Evolutionary conservation across 2,329 filamentous ascomycete species (phyloP).

Genomic region (Aspergillus hiratsukae): DNA sequence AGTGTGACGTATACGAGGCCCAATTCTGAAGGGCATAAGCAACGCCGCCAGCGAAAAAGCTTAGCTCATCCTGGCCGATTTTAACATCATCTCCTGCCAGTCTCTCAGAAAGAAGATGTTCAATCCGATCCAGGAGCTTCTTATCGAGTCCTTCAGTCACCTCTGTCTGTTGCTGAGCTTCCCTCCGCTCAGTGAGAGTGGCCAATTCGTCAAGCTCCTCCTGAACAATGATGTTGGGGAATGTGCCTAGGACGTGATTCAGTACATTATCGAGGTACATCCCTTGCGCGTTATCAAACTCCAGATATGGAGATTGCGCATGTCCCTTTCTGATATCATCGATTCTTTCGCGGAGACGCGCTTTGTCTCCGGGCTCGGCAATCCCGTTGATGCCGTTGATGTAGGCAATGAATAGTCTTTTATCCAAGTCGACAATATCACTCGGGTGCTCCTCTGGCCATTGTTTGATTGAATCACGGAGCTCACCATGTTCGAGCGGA

Average conservation of each 20-base stretch:
- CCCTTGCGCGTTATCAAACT: slow-evolving; percentile 25
- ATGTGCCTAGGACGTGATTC: slow-evolving; percentile 37
- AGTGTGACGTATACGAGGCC: not conserved
- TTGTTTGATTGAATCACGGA: slow-evolving; percentile 17
- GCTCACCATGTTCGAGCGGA: slow-evolving; percentile 12
- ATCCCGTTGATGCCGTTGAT: slow-evolving; percentile 41
- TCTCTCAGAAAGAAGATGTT: slow-evolving; percentile 32
- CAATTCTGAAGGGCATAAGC: slow-evolving; percentile 28
- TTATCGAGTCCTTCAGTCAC: slow-evolving; percentile 11
- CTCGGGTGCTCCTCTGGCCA: slow-evolving; percentile 32
- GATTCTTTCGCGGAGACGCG: slow-evolving; percentile 29
- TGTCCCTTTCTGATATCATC: slow-evolving; percentile 31
- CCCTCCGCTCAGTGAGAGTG: slow-evolving; percentile 21
- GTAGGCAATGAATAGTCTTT: slow-evolving; percentile 36
- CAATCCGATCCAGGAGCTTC: slow-evolving; percentile 30
- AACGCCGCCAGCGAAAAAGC: slow-evolving; percentile 38
- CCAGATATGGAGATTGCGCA: slow-evolving; percentile 29
- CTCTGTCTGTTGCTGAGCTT: slow-evolving; percentile 9
- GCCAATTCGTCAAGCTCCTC: slow-evolving; percentile 35
- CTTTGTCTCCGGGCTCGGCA: slow-evolving; percentile 28
- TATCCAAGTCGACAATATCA: slow-evolving; percentile 37
- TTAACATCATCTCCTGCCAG: slow-evolving; percentile 26
- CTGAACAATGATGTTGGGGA: slow-evolving; percentile 35
- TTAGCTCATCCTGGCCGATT: slow-evolving; percentile 34
- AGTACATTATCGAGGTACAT: slow-evolving; percentile 35